These are phyloP conservation scores for Camillea tinctor DNA, from an alignment of 2,329 filamentous ascomycete genomes.

Conservation along the genomic window DNA sequence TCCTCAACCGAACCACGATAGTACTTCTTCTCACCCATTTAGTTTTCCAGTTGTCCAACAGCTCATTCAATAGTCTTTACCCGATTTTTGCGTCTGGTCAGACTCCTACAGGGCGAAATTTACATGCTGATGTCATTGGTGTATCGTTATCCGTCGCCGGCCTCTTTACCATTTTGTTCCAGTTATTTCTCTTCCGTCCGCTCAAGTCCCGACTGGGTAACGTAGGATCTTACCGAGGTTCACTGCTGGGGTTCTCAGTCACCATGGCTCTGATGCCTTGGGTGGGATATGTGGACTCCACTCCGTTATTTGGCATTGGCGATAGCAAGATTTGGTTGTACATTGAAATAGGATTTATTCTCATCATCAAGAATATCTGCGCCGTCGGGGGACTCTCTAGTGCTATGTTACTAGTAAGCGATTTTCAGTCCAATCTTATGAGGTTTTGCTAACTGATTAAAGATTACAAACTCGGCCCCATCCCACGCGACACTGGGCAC, in stretches of 20 bases:
- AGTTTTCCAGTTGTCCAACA: slow-evolving; percentile 90
- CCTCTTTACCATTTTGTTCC: slow-evolving; percentile 82
- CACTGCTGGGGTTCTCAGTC: slow-evolving; percentile 75
- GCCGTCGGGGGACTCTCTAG: slow-evolving; percentile 87
- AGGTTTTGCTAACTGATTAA: slow-evolving; percentile 7
- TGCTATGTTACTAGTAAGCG: slow-evolving; percentile 76
- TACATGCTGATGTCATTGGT: slow-evolving; percentile 79
- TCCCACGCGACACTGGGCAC: slow-evolving; percentile 83
- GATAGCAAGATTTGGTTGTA: slow-evolving; percentile 71
- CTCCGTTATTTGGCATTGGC: slow-evolving; percentile 55
- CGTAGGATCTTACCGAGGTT: slow-evolving; percentile 75
- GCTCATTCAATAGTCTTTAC: slow-evolving; percentile 92
- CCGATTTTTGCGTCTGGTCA: slow-evolving; percentile 83
- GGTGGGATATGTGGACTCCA: slow-evolving; percentile 71
- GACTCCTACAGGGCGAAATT: slow-evolving; percentile 71
- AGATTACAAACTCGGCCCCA: slow-evolving; percentile 89
- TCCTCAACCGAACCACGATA: slow-evolving; percentile 79
- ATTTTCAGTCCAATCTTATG: not conserved
- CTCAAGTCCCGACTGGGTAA: slow-evolving; percentile 81
- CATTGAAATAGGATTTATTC: slow-evolving; percentile 72
- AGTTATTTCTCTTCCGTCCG: slow-evolving; percentile 78
- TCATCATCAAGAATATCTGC: slow-evolving; percentile 87
- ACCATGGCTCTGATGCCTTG: slow-evolving; percentile 88
- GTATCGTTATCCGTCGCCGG: slow-evolving; percentile 83
- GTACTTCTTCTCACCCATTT: slow-evolving; percentile 82